Conservation (phyloP, 345 rosid genomes). For the Eucalyptus cloeziana region DNA sequence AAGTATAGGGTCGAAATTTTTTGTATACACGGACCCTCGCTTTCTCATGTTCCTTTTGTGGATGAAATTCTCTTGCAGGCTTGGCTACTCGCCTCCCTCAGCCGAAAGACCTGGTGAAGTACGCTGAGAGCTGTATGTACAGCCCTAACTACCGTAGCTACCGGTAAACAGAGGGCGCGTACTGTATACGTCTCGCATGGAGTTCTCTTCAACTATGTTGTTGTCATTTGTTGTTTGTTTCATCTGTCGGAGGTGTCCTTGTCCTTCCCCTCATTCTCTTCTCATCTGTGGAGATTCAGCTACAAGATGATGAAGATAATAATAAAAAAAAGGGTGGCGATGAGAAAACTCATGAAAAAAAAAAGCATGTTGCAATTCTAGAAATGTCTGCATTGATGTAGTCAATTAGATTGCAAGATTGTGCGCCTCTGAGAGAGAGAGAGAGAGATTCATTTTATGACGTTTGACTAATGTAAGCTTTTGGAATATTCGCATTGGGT, state of each 20-base stretch:
- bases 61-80: conserved; percentile 20
- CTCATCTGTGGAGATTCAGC: background rate
- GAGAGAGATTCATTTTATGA: background rate
- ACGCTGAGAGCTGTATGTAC: conserved; percentile 91
- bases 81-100: conserved; percentile 80
- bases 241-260: background rate
- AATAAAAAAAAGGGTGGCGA: background rate
- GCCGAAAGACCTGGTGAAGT: conserved; percentile 60
- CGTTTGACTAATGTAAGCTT: background rate
- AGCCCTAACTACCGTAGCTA: conserved; percentile 63
- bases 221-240: background rate
- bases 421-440: background rate
- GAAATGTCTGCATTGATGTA: background rate
- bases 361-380: background rate
- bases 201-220: background rate
- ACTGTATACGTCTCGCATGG: background rate
- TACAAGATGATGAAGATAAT: background rate
- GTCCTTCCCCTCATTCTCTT: background rate
- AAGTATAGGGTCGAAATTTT: background rate
- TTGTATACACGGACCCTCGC: background rate
- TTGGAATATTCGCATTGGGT: background rate
- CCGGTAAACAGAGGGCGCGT: conserved; percentile 15
- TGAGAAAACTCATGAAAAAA: background rate
- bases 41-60: background rate
- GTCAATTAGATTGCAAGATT: background rate